Conservation (phyloP, 306 rosid species). For the Elaeagnus macrophylla region DNA sequence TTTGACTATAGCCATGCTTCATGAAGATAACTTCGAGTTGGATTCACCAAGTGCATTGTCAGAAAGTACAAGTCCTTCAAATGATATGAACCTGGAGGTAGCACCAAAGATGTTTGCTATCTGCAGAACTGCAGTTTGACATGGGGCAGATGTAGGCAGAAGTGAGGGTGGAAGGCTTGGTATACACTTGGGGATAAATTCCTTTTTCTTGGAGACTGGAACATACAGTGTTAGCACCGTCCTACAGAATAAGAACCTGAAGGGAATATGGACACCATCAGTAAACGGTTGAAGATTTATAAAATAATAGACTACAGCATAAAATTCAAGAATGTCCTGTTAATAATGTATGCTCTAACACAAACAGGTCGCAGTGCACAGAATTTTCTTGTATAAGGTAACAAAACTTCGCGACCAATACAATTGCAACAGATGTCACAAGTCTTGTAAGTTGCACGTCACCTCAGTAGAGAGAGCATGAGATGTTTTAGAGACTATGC, state of each 20-base stretch:
- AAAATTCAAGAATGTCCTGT: background rate
- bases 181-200: constrained; percentile 55
- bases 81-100: constrained; percentile 40
- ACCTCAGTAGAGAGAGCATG: too few relatives aligned
- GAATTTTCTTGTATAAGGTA: too few relatives aligned
- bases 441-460: too few relatives aligned
- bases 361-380: too few relatives aligned
- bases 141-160: constrained; percentile 25
- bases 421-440: too few relatives aligned
- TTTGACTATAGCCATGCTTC: background rate
- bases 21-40: constrained; percentile 15
- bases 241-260: constrained; percentile 75
- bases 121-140: constrained; percentile 41
- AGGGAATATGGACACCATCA: background rate
- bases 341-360: background rate
- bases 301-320: background rate
- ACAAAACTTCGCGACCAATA: too few relatives aligned
- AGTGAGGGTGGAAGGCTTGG: constrained; percentile 54
- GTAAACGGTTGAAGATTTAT: background rate
- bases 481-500: too few relatives aligned
- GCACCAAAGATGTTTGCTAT: constrained; percentile 58
- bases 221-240: constrained; percentile 50
- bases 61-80: constrained; percentile 33
- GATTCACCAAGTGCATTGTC: constrained; percentile 21
- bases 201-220: constrained; percentile 48